Evolutionary conservation across 2,329 filamentous ascomycete species (phyloP).

Genomic region (Phaeophleospora eucalypticola): DNA sequence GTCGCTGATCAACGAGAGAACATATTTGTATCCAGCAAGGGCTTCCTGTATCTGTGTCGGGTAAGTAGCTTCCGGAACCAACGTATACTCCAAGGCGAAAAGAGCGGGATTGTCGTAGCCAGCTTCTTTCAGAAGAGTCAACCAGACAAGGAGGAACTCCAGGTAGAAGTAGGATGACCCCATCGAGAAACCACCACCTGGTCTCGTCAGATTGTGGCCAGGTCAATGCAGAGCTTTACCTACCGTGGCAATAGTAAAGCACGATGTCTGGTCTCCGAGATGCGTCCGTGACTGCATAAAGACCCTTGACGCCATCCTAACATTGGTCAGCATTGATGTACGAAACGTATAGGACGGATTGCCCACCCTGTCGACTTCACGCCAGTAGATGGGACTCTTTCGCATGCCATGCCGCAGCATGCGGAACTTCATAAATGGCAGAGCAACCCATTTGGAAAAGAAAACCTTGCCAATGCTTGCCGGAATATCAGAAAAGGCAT

Average conservation of each 20-base stretch:
- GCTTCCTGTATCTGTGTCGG: constrained; percentile 70
- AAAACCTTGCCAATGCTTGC: constrained; percentile 68
- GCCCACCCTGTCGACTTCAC: constrained; percentile 54
- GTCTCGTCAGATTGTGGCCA: background rate
- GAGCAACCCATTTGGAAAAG: constrained; percentile 67
- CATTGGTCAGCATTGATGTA: background rate
- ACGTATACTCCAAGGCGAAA: constrained; percentile 74
- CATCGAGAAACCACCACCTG: constrained; percentile 78
- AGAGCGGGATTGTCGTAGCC: constrained; percentile 73
- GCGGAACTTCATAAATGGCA: constrained; percentile 71
- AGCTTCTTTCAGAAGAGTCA: constrained; percentile 58
- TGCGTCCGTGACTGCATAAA: constrained; percentile 66
- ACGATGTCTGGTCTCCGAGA: constrained; percentile 65
- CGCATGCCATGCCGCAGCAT: constrained; percentile 69
- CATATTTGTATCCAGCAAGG: constrained; percentile 65
- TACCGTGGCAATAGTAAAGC: constrained; percentile 78
- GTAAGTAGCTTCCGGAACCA: constrained; percentile 70
- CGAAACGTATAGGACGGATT: constrained; percentile 29
- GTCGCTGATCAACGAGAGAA: constrained; percentile 56
- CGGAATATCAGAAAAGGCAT: constrained; percentile 69
- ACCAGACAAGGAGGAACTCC: constrained; percentile 73
- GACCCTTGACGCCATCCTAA: constrained; percentile 44
- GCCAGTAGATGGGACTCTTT: constrained; percentile 60
- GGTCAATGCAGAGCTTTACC: constrained; percentile 18
- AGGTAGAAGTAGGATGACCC: constrained; percentile 80